Percentiles rank a stretch among this genome's conserved stretches.
Conservation (phyloP, 2,329 filamentous ascomycete genomes). For the Delphinella strobiligena region DNA sequence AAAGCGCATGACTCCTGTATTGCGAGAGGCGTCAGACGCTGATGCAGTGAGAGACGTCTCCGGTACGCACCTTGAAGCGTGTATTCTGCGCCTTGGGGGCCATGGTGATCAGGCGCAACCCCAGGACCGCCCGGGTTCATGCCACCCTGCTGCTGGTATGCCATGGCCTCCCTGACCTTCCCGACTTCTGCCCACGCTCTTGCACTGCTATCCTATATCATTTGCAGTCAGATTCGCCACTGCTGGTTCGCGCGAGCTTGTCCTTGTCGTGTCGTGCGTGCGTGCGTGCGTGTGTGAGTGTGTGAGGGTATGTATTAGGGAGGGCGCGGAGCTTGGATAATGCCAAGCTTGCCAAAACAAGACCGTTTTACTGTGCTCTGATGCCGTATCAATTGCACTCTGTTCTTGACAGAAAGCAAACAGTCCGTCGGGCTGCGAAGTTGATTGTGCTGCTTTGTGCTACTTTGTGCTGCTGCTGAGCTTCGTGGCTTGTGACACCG, state of each 20-base stretch:
- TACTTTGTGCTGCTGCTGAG: too few relatives aligned
- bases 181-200: not conserved
- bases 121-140: constrained; percentile 45
- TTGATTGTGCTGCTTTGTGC: too few relatives aligned
- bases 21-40: not conserved
- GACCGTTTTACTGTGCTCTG: too few relatives aligned
- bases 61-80: constrained; percentile 58
- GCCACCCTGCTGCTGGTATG: constrained; percentile 58
- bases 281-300: not conserved
- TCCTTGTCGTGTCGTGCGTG: not conserved
- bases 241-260: not conserved
- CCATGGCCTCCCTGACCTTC: constrained; percentile 35
- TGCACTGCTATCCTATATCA: not conserved
- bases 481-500: too few relatives aligned
- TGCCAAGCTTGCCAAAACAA: too few relatives aligned
- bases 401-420: too few relatives aligned
- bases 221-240: too few relatives aligned
- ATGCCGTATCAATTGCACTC: too few relatives aligned
- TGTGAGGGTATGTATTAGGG: not conserved
- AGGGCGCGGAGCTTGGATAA: not conserved
- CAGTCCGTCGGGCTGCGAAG: too few relatives aligned
- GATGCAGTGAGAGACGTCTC: constrained; percentile 2
- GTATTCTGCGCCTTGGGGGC: constrained; percentile 54
- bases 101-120: constrained; percentile 35
- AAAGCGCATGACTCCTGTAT: constrained; percentile 90